Percentiles rank a stretch among this genome's conserved stretches.
These are phyloP conservation scores for Eucalyptus regnans DNA, from an alignment of 345 rosid species.

Conservation along the genomic window DNA sequence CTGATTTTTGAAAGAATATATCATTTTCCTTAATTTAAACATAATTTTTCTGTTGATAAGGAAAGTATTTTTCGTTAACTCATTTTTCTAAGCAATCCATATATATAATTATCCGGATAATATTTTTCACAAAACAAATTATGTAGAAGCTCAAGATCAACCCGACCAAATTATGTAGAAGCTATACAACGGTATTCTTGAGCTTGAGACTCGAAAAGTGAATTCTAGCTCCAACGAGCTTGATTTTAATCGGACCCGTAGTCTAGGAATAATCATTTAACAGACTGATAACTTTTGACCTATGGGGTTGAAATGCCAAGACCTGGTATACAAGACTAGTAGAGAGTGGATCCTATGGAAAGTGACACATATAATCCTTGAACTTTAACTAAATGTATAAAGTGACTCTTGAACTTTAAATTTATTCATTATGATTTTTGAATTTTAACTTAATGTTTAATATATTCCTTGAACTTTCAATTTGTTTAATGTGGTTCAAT, in stretches of 20 bases:
- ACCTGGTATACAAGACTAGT: not conserved
- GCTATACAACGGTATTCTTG: not conserved
- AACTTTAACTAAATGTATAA: no score
- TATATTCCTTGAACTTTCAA: no score
- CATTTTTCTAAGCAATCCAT: not conserved
- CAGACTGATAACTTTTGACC: not conserved
- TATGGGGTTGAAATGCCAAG: not conserved
- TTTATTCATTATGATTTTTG: no score
- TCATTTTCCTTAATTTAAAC: not conserved
- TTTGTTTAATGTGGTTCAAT: rapidly evolving
- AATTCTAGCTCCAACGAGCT: not conserved
- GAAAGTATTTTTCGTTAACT: rapidly evolving
- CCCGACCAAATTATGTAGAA: not conserved
- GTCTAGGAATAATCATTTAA: not conserved
- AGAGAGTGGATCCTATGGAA: no score
- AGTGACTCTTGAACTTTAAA: no score
- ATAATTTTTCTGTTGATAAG: not conserved
- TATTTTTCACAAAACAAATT: not conserved
- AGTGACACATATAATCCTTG: no score
- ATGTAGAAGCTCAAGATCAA: not conserved
- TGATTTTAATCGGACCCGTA: not conserved
- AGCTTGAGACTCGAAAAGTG: not conserved
- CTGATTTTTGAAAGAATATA: not conserved
- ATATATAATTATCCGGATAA: not conserved
- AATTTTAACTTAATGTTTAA: no score